Conservation (phyloP, 768 basidiomycete genomes). For the Lentinula aciculospora region DNA sequence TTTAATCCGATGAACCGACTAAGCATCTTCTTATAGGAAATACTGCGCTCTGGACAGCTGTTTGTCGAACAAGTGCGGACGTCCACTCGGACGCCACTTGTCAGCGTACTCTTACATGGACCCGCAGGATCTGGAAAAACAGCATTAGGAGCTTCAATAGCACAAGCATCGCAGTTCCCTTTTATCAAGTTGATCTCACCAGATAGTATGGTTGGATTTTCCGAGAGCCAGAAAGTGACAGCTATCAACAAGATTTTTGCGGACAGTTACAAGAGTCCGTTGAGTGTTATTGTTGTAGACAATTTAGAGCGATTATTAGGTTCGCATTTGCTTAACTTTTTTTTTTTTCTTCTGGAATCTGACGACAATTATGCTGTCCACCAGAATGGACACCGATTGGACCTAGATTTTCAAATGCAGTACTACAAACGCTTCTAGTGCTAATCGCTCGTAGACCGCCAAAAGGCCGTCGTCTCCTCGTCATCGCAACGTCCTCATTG, state of each 20-base stretch:
- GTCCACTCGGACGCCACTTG: conserved; percentile 86
- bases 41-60: conserved; percentile 79
- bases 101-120: conserved; percentile 86
- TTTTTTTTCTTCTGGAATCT: neutral
- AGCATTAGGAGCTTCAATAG: conserved; percentile 90
- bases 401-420: conserved; percentile 91
- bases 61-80: conserved; percentile 93
- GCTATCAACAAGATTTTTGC: conserved; percentile 89
- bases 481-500: conserved; percentile 90
- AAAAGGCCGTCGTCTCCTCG: conserved; percentile 87
- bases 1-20: neutral
- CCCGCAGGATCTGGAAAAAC: conserved; percentile 92
- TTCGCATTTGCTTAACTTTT: conserved; percentile 25
- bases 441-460: conserved; percentile 87
- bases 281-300: conserved; percentile 95
- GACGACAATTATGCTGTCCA: neutral
- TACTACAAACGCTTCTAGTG: conserved; percentile 86
- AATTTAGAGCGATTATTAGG: conserved; percentile 90
- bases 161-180: conserved; percentile 88
- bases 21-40: conserved; percentile 47
- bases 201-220: conserved; percentile 94
- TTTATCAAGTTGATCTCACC: conserved; percentile 98
- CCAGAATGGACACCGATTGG: conserved; percentile 96
- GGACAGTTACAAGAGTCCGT: conserved; percentile 95
- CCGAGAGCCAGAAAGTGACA: conserved; percentile 87